Evolutionary conservation across 345 rosid genomes (phyloP), one percentile per base, ranked within the genome.

Genomic region (Boechera retrofracta): DNA sequence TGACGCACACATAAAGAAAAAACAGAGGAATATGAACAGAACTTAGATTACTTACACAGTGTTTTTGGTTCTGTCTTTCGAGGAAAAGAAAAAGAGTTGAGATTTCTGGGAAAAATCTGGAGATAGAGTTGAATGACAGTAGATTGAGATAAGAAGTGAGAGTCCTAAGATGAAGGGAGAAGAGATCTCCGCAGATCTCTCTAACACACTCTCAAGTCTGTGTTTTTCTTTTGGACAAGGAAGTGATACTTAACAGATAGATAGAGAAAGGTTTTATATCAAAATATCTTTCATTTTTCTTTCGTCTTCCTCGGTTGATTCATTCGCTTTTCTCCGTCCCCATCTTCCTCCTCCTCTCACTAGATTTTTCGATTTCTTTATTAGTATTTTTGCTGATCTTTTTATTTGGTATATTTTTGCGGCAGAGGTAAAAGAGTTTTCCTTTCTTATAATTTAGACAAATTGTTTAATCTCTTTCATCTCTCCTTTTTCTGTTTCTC

Each of bases 211-310:
- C 67, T 58, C 67, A 38, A 77, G 75, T 54, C 57, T 62, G 66
- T 55, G 32, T 28, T 12, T 56, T 53, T 35, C 35, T 15, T 42
- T 61, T 11, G 26, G 81, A 71, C 81, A 77, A 48, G 55, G 55
- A 77, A 71, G 77, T 57, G 81, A 49, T 48, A 47, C 77, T 77
- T 77, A 71, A 64, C 61, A 48, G 52, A 18, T 8, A 26, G 60
- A 55, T 2, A n/a, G 45, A 71, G 61, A 57, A 55, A 38, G 72
- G 24, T 11, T 62, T 48, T 13, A n/a, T 61, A 62, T 61, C 59
- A 16, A 21, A 28, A 48, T 76, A 41, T 60, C 10, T 76, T 59
- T 41, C 55, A 10, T 44, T 69, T 21, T 21, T 21, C 24, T 21
- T 21, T 21, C 24, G 24, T 21, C 54, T 56, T 16, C 42, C 9